Evolutionary conservation across 192 early-diverging fungal genomes (phyloP).

Genomic region (Podila verticillata): DNA sequence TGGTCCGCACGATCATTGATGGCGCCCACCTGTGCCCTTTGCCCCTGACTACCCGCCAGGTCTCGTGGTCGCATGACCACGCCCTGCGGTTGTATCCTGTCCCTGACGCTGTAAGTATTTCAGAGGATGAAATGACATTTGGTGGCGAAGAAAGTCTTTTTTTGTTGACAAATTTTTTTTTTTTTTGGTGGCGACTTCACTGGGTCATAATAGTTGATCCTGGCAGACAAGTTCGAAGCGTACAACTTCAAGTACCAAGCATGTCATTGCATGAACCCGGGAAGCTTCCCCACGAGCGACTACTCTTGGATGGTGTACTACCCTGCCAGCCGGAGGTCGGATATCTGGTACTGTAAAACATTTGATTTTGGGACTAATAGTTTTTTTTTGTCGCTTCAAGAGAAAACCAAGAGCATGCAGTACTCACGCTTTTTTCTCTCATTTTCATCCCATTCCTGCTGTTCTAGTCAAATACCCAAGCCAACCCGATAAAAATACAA

Average conservation of each 20-base stretch:
- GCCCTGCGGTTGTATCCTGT: slow-evolving; percentile 88
- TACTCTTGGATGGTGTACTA: slow-evolving; percentile 80
- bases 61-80: slow-evolving; percentile 86
- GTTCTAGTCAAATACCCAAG: slow-evolving; percentile 47
- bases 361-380: no score
- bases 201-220: slow-evolving; percentile 65
- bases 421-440: background rate
- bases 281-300: slow-evolving; percentile 60
- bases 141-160: background rate
- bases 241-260: slow-evolving; percentile 81
- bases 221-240: slow-evolving; percentile 88
- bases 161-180: no score
- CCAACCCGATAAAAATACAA: slow-evolving; percentile 16
- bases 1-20: slow-evolving; percentile 84
- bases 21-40: slow-evolving; percentile 88
- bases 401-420: background rate
- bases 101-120: slow-evolving; percentile 78
- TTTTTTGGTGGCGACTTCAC: background rate
- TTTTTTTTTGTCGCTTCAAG: no score
- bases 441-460: background rate
- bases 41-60: slow-evolving; percentile 77
- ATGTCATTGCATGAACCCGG: slow-evolving; percentile 83
- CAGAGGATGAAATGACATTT: no score
- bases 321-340: slow-evolving; percentile 63
- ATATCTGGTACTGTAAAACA: slow-evolving; percentile 54